These are phyloP conservation scores for Clonostachys chloroleuca DNA, from an alignment of 2,329 filamentous ascomycete genomes.

Conservation along the genomic window DNA sequence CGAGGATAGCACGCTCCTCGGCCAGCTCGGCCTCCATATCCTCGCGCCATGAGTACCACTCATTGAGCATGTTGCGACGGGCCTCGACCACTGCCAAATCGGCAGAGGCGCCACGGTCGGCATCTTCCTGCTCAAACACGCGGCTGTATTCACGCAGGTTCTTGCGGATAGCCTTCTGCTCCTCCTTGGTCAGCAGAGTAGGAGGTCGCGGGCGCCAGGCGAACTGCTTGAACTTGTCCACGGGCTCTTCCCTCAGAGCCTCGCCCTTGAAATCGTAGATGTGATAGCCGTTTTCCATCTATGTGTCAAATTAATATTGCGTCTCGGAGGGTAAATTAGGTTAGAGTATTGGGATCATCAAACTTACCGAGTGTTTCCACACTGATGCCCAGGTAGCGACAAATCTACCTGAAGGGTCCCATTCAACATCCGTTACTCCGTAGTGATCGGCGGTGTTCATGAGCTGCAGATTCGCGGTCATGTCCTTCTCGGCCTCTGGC, in stretches of 20 bases:
- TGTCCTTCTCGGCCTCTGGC: conserved; percentile 85
- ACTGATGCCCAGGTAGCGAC: conserved; percentile 89
- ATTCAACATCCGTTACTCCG: conserved; percentile 94
- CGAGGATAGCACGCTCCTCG: conserved; percentile 66
- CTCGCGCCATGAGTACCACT: conserved; percentile 85
- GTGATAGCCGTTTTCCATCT: conserved; percentile 99
- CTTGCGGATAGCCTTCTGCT: conserved; percentile 97
- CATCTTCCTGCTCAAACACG: conserved; percentile 92
- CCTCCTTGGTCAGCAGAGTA: conserved; percentile 90
- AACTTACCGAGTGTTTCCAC: conserved; percentile 89
- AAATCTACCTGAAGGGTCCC: conserved; percentile 94
- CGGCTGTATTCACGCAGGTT: conserved; percentile 96
- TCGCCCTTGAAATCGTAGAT: conserved; percentile 95
- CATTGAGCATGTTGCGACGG: conserved; percentile 74
- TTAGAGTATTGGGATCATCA: conserved; percentile 6
- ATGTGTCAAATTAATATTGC: conserved; percentile 8
- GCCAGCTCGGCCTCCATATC: conserved; percentile 65
- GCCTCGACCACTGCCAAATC: conserved; percentile 92
- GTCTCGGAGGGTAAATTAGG: neutral
- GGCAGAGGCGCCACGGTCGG: conserved; percentile 87
- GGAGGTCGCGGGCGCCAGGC: conserved; percentile 88
- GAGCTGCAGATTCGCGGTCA: conserved; percentile 89
- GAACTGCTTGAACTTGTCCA: conserved; percentile 98
- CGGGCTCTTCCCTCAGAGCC: conserved; percentile 80
- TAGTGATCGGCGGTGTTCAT: conserved; percentile 96